phyloP scores from a whole-genome alignment of 495 filamentous ascomycete genomes.

The Lophiostoma macrostomum region DNA sequence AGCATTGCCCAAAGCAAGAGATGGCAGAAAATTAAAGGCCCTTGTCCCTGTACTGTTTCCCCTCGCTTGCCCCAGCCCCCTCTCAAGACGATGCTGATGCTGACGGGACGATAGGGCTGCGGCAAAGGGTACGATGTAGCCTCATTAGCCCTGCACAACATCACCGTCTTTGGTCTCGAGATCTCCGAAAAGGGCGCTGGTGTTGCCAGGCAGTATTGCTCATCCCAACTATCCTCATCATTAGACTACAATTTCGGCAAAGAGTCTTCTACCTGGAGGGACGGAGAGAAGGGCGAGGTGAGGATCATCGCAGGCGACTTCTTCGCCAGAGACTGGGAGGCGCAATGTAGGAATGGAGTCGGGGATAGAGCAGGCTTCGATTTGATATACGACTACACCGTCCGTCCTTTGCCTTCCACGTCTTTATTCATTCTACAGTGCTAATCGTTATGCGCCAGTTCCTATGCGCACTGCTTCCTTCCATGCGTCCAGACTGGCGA shows the following conservation, averaged over 20 bases:
- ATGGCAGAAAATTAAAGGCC: background rate
- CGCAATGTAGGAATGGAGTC: background rate
- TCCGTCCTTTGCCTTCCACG: background rate
- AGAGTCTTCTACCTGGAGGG: background rate
- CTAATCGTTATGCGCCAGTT: background rate
- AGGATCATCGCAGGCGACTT: conserved; percentile 1
- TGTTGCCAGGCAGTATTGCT: conserved; percentile 30
- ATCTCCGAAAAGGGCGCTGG: conserved; percentile 36
- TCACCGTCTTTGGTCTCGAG: conserved; percentile 40
- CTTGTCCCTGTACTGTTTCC: background rate
- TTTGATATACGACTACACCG: conserved; percentile 6
- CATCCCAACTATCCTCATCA: background rate
- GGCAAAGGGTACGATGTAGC: conserved; percentile 43
- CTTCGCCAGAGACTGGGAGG: conserved; percentile 1
- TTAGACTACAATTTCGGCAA: background rate
- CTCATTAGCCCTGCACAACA: conserved; percentile 41
- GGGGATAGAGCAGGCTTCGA: background rate
- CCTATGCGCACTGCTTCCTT: background rate
- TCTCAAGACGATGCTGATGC: background rate
- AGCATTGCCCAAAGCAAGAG: background rate
- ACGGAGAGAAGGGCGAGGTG: background rate
- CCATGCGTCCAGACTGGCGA: background rate
- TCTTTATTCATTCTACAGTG: background rate
- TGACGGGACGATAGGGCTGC: conserved; percentile 32
- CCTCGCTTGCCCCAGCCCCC: background rate